Conservation (phyloP, 345 rosid species). For the Eucalyptus globulus region DNA sequence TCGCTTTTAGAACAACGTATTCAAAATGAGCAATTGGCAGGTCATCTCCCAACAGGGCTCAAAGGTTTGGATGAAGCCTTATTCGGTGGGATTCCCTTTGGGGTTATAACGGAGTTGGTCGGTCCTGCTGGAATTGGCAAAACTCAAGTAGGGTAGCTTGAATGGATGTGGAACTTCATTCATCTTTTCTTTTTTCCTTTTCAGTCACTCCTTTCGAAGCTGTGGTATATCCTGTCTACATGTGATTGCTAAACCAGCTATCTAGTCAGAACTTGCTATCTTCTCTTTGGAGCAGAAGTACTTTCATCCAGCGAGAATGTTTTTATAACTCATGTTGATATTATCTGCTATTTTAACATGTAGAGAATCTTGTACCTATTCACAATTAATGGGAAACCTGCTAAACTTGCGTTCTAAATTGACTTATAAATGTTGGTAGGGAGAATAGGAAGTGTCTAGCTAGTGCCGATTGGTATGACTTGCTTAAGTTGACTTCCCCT, state of each 20-base stretch:
- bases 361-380: not conserved
- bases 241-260: not conserved
- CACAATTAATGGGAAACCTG: not conserved
- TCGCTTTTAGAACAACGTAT: conserved; percentile 38
- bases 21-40: conserved; percentile 28
- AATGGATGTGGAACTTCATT: not conserved
- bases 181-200: not conserved
- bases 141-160: conserved; percentile 37
- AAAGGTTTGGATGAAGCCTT: conserved; percentile 66
- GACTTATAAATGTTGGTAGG: not conserved
- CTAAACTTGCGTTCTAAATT: not conserved
- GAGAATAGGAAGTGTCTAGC: not conserved
- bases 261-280: not conserved
- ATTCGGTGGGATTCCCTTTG: conserved; percentile 76
- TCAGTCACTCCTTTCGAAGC: not conserved
- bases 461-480: not conserved
- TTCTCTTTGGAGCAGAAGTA: not conserved
- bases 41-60: conserved; percentile 67
- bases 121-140: conserved; percentile 92
- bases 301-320: not conserved
- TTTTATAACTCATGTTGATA: not conserved
- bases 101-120: conserved; percentile 76
- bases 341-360: not conserved
- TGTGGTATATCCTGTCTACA: not conserved
- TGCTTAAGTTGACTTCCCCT: not conserved